phyloP scores from a whole-genome alignment of 768 basidiomycete genomes.

The Kwoniella heveanensis region DNA sequence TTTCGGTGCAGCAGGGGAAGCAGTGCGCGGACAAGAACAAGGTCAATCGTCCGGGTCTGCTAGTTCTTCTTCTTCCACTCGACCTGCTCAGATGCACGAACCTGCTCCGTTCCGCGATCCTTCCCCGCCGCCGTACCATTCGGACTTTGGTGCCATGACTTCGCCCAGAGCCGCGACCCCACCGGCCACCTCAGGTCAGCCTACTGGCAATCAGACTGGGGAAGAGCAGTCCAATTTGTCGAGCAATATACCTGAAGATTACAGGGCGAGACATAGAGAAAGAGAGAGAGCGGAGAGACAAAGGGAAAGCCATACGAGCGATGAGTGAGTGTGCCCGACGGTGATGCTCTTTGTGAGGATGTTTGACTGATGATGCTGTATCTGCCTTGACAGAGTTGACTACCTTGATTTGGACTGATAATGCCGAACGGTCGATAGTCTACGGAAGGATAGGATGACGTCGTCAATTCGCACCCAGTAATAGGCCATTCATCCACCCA shows the following conservation, averaged over 20 bases:
- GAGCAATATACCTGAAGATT: conserved; percentile 44
- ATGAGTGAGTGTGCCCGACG: conserved; percentile 18
- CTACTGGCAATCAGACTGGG: neutral
- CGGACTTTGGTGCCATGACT: conserved; percentile 1
- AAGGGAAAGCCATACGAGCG: conserved; percentile 13
- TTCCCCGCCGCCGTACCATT: neutral
- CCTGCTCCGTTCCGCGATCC: neutral
- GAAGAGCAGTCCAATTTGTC: conserved; percentile 17
- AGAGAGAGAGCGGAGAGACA: conserved; percentile 17
- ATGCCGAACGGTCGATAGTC: neutral
- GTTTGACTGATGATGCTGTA: neutral
- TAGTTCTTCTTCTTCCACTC: neutral
- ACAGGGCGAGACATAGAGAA: conserved; percentile 38
- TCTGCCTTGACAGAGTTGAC: conserved; percentile 1
- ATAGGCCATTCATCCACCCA: no score
- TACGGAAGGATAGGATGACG: neutral
- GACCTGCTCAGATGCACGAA: neutral
- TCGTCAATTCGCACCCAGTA: no score
- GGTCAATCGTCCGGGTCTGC: neutral
- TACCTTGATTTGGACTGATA: conserved; percentile 18
- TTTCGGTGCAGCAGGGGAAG: conserved; percentile 10
- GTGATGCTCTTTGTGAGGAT: neutral
- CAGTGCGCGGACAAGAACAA: no score
- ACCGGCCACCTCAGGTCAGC: conserved; percentile 9
- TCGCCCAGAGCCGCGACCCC: neutral